Percentiles rank a stretch among this genome's conserved stretches.
Evolutionary conservation across 208 protist genomes (phyloP).

Genomic region (Acanthamoeba lenticulata): DNA sequence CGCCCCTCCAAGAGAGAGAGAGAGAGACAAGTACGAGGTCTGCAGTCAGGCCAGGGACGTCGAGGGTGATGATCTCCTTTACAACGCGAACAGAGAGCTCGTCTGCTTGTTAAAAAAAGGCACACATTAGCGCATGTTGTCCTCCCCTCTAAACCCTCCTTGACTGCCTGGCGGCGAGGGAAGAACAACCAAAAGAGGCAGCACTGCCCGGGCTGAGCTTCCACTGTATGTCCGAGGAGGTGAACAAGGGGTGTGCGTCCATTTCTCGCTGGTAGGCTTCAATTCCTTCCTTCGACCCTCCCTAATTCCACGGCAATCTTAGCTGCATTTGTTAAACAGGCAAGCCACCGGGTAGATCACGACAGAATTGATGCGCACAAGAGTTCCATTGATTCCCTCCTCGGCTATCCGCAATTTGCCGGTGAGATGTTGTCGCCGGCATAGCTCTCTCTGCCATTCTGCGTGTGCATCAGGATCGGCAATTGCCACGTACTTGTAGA

Average conservation of each 20-base stretch:
- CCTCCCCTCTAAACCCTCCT: too few relatives aligned
- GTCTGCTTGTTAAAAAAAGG: not conserved
- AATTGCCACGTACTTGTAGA: conserved; percentile 31
- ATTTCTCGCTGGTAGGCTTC: not conserved
- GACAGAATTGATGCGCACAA: not conserved
- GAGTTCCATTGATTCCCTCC: not conserved
- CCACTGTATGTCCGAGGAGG: not conserved
- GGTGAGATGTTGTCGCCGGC: not conserved
- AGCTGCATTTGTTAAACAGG: too few relatives aligned
- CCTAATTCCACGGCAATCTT: too few relatives aligned
- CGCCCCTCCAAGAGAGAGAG: not conserved
- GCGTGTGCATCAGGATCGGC: not conserved
- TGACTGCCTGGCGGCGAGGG: not conserved
- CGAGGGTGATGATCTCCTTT: conserved; percentile 48
- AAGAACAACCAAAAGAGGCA: not conserved
- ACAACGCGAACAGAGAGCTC: conserved; percentile 12
- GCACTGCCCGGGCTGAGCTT: not conserved
- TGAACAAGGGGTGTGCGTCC: not conserved
- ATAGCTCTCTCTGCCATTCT: not conserved
- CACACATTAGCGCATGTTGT: too few relatives aligned
- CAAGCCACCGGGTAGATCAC: too few relatives aligned
- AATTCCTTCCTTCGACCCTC: not conserved
- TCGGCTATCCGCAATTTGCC: conserved; percentile 7
- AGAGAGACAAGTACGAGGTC: not conserved
- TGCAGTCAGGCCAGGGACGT: not conserved